Evolutionary conservation across 164 flowering plant species (phyloP), one percentile per base, ranked within the genome.

Genomic region (Umbilicus rupestris): DNA sequence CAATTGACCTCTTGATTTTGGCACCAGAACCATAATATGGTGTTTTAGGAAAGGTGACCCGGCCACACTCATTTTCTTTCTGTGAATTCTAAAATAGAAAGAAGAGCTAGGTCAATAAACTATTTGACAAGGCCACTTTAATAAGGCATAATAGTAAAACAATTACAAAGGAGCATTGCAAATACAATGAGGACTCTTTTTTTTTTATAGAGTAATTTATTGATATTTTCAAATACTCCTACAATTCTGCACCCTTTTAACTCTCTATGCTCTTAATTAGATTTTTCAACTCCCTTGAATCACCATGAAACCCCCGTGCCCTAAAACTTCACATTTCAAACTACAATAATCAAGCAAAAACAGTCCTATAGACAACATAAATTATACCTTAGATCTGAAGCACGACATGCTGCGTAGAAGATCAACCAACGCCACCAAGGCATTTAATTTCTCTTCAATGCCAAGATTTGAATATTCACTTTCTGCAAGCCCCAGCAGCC

Each of bases 391-490:
- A 78, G 66, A 70, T 70, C 84, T 77, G 42, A 85, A 71, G 65
- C 84, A 84, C 55, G 82, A 79, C 71, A 85, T 87, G 73, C 85
- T 82, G 76, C 76, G 69, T 31, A 90, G 71, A 70, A 94, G 90
- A 81, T 91, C 96, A 71, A 88, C 80, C 71, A 94, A 74, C 59
- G 97, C 90, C 39, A 78, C 79, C 22, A 94, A 72, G 20, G 81
- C 88, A 77, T 78, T 79, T 76, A 94, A 75, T 81, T 85, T 94
- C 85, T 94, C 98, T 71, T 89, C 98, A 77, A 87, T 74, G 74
- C 83, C 86, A 76, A 94, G 76, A 75, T 84, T 85, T 57, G 91
- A 86, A 80, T 94, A 94, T 76, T 94, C 97, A 69, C 98, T 85
- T 73, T 94, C 98, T 82, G 83, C 83, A 69, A 90, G 80, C 31